Conservation (phyloP, 495 filamentous ascomycete species). For the Rusavskia elegans region DNA sequence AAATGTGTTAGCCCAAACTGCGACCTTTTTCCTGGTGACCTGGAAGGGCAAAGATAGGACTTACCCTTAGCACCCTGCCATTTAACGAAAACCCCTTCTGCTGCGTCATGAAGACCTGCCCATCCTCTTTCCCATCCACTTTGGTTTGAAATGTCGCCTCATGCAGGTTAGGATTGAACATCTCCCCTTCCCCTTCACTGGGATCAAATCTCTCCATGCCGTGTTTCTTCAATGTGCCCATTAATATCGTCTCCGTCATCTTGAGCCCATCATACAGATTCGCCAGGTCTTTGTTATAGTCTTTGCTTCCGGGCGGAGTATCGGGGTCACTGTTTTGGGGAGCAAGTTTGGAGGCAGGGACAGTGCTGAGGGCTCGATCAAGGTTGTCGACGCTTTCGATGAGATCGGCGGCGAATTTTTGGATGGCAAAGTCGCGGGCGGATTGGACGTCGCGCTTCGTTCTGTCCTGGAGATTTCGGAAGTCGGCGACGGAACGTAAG, state of each 20-base stretch:
- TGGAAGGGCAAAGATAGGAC: conserved; percentile 19
- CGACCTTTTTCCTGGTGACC: background rate
- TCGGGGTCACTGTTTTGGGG: conserved; percentile 20
- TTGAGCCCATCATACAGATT: conserved; percentile 76
- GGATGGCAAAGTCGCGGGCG: conserved; percentile 83
- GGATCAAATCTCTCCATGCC: conserved; percentile 84
- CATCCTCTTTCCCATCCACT: conserved; percentile 69
- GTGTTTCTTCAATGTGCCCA: conserved; percentile 83
- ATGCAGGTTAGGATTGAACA: conserved; percentile 90
- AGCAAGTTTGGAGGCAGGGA: conserved; percentile 55
- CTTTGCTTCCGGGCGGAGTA: conserved; percentile 2
- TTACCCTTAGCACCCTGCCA: conserved; percentile 66
- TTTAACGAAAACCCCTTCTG: conserved; percentile 91
- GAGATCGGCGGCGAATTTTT: conserved; percentile 85
- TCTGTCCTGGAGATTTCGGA: conserved; percentile 91
- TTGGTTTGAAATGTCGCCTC: conserved; percentile 91
- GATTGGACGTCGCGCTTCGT: conserved; percentile 78
- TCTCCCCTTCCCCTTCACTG: conserved; percentile 39
- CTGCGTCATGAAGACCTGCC: conserved; percentile 79
- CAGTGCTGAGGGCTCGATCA: conserved; percentile 71
- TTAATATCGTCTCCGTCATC: conserved; percentile 84
- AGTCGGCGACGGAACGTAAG: conserved; percentile 84
- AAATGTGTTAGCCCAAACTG: background rate
- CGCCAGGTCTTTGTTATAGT: conserved; percentile 43
- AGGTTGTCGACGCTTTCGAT: conserved; percentile 93